Evolutionary conservation across 2,329 filamentous ascomycete species (phyloP).

Genomic region (Penicillium nordicum): DNA sequence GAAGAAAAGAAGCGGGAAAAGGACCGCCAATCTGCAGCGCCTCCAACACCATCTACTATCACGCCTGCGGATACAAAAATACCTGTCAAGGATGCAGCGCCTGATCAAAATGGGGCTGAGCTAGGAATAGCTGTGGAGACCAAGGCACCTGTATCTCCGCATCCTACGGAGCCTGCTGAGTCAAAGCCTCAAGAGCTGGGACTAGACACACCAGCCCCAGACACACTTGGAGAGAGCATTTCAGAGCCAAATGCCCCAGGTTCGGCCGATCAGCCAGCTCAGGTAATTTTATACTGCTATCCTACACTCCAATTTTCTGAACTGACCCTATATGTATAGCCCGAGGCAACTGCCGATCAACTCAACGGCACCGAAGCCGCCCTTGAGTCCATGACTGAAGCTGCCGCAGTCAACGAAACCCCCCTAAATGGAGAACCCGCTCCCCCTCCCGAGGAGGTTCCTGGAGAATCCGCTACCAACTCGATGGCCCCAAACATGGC

Average conservation of each 20-base stretch:
- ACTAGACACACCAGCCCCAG: conserved; percentile 6
- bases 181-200: conserved; percentile 13
- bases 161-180: conserved; percentile 7
- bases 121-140: conserved; percentile 4
- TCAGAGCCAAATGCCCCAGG: conserved; percentile 5
- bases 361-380: conserved; percentile 7
- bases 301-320: neutral
- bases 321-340: conserved; percentile 9
- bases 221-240: conserved; percentile 6
- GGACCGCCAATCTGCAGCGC: conserved; percentile 44
- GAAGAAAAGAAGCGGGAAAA: conserved; percentile 85
- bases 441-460: neutral
- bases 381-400: conserved; percentile 13
- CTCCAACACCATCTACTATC: conserved; percentile 27
- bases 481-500: conserved; percentile 45
- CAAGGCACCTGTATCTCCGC: conserved; percentile 3
- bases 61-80: conserved; percentile 23
- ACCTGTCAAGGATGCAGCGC: conserved; percentile 13
- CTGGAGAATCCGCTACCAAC: conserved; percentile 16
- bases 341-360: conserved; percentile 12
- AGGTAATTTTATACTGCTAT: conserved; percentile 16
- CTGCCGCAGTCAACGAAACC: neutral
- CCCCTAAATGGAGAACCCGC: neutral
- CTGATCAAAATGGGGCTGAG: conserved; percentile 21
- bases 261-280: conserved; percentile 3